A percentile compares a stretch with the other conserved stretches of the same genome.
phyloP scores from a whole-genome alignment of 2,329 filamentous ascomycete species.

The Orbilia oligospora region DNA sequence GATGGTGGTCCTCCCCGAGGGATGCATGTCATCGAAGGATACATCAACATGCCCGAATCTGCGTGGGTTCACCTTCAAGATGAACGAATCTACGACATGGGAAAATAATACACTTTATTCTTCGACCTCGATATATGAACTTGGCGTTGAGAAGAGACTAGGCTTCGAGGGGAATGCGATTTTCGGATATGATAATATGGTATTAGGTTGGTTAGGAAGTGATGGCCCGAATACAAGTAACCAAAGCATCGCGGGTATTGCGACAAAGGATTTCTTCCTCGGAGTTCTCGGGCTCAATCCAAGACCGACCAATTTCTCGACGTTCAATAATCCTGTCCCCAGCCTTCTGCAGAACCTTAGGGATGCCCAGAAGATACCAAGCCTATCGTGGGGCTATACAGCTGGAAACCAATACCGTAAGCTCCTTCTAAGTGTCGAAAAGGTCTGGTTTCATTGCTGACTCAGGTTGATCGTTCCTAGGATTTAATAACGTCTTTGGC shows the following conservation, averaged over 20 bases:
- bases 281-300: conserved; percentile 39
- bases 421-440: no score
- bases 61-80: conserved; percentile 34
- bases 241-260: conserved; percentile 43
- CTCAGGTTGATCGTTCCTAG: neutral
- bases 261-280: conserved; percentile 44
- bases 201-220: conserved; percentile 25
- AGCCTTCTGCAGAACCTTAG: conserved; percentile 31
- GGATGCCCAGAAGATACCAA: conserved; percentile 7
- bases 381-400: conserved; percentile 41
- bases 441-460: no score
- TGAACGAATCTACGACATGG: conserved; percentile 42
- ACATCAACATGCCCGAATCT: conserved; percentile 21
- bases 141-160: conserved; percentile 30
- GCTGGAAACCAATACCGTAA: conserved; percentile 40
- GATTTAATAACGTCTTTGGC: conserved; percentile 7
- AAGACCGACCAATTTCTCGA: conserved; percentile 28
- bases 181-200: conserved; percentile 55
- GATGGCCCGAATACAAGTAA: conserved; percentile 17
- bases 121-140: conserved; percentile 12
- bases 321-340: conserved; percentile 36
- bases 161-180: conserved; percentile 37
- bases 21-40: conserved; percentile 31
- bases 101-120: conserved; percentile 29
- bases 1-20: conserved; percentile 41